A percentile compares a stretch with the other conserved stretches of the same genome.
Conservation (phyloP, 352 stramenopile genomes). For the Pythium grandisporangium region DNA sequence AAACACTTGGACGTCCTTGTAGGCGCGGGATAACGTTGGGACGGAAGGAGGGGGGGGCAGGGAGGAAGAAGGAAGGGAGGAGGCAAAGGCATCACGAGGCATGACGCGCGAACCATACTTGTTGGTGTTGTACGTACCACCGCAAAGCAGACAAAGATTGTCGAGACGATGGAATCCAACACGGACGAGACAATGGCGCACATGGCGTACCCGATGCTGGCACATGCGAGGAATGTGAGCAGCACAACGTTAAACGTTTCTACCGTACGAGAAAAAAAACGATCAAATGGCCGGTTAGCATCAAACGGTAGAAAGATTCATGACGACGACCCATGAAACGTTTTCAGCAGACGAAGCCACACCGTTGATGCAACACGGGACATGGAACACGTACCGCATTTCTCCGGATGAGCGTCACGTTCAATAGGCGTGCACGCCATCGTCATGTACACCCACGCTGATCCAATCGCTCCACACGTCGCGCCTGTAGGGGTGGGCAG, state of each 20-base stretch:
- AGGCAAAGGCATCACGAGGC: no score
- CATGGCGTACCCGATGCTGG: constrained; percentile 77
- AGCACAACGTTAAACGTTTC: constrained; percentile 82
- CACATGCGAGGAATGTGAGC: constrained; percentile 63
- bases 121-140: no score
- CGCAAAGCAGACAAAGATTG: constrained; percentile 84
- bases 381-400: constrained; percentile 68
- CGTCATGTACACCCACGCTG: constrained; percentile 57
- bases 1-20: no score
- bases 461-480: constrained; percentile 65
- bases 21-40: no score
- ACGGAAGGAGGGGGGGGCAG: no score
- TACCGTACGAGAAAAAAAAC: constrained; percentile 16
- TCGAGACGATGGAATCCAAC: constrained; percentile 76
- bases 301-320: no score
- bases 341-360: no score
- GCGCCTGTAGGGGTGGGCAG: constrained; percentile 26
- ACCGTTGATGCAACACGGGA: no score
- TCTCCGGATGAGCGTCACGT: constrained; percentile 11
- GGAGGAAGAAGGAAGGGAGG: no score
- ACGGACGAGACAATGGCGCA: constrained; percentile 78
- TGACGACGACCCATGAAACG: no score
- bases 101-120: no score
- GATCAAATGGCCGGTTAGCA: no score
- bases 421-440: constrained; percentile 59